Evolutionary conservation across 2,329 filamentous ascomycete genomes (phyloP), one percentile per base, ranked within the genome.

Genomic region (Pyricularia sp.): DNA sequence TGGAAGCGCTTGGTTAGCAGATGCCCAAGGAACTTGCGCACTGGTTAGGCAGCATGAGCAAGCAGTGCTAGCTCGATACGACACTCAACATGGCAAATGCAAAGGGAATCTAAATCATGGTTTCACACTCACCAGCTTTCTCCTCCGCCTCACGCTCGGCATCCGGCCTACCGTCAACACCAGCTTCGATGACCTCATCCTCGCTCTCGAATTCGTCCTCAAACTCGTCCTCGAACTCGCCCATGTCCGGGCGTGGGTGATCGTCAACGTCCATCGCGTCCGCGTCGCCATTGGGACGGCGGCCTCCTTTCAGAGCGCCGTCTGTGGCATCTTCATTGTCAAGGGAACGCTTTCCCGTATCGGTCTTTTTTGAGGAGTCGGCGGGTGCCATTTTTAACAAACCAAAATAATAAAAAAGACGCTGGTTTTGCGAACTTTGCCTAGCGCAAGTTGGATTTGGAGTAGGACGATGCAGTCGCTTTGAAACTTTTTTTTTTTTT

Each of bases 201-300:
- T 88, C 86, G 75, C 84, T 97, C 83, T 97, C 94, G 73, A 91
- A 94, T 77, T 94, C 92, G 75, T 94, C 92, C 79, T 94, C 92
- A 73, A 94, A 97, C 77, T 98, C 94, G 81, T 97, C 95, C 77
- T 97, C 95, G 72, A 96, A 98, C 73, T 98, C 92, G 76, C 88
- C 88, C 83, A 90, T 89, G 30, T 88, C 88, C 76, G 82, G 82
- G 72, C 81, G 77, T 28, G 65, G 71, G 72, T 81, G 79, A 73
- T 87, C 85, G 74, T 92, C 88, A 68, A 92, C 85, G 70, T 90
- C 91, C 85, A 88, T 88, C 71, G 85, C 83, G 71, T 89, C 86
- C n/a, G 64, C 64, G 28, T 36, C 55, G 26, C 26, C 66, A 11
- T 31, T 28, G 5, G 86, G 87, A 55, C 87, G 85, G 26, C 84